Base-by-base conservation (phyloP, 306 rosid species). In the Prunus padus region DNA sequence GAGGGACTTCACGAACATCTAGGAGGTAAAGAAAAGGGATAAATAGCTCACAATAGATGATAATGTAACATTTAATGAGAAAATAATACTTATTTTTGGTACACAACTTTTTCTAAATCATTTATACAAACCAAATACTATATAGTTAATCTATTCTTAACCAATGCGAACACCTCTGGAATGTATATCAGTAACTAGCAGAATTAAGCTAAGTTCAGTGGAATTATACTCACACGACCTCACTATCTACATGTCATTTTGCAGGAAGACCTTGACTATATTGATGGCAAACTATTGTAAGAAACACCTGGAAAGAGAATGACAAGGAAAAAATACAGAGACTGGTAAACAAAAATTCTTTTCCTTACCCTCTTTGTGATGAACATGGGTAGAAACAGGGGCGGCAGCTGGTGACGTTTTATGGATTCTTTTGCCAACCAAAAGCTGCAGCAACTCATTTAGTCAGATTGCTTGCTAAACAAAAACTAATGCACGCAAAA, bases 401-500 rank as follows among this genome's bases (percentile, higher is more conserved):
- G 68, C 14, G 7, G 10, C 20, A 45, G 77, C 69, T 16, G 68
- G 59, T 73, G 57, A 30, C 33, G n/a, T 19, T 25, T 31, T 30
- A 59, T 6, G 2, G 8, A 3, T 31, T 45, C 33, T 73, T 60
- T 11, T 59, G 57, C 57, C 69, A 73, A 45, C 57, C n/a, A 73
- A 6, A 73, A 73, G 37, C 77, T 73, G 59, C 77, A 45, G 56
- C 15, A 26, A 26, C 57, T 73, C 56, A 60, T 60, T 45, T 66
- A 72, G 55, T 72, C 59, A 60, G 30, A 60, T 4, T 60, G 57
- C 28, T 59, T 25, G 54, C 54, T 33, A 28, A 44, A 59, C 20
- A 59, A 16, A 19, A 19, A 11, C 44, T 57, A 72, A 25, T 8
- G 0, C 11, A 47, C 40, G 16, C 14, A 44, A 15, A 67, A 26